phyloP scores from a whole-genome alignment of 2,329 filamentous ascomycete genomes.

The Stagonosporopsis rhizophila region DNA sequence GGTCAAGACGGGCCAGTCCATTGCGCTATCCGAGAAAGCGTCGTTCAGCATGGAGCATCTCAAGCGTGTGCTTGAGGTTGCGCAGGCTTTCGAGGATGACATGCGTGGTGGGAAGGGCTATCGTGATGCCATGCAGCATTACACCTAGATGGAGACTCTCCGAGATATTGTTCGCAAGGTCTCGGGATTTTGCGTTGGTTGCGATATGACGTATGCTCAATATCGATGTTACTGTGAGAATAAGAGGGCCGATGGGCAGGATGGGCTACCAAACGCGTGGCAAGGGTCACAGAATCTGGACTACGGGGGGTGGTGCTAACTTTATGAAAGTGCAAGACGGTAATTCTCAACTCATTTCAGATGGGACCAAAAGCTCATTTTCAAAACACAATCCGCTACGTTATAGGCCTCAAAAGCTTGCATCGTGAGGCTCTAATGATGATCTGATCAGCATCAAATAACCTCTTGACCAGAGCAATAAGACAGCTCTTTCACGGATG shows the following conservation, averaged over 20 bases:
- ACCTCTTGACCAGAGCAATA: too few species aligned
- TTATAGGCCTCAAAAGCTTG: background rate
- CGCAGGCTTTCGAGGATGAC: conserved; percentile 82
- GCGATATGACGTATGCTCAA: too few species aligned
- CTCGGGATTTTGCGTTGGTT: too few species aligned
- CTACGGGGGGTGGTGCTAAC: too few species aligned
- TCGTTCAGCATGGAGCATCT: conserved; percentile 80
- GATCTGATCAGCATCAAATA: too few species aligned
- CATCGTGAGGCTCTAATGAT: too few species aligned
- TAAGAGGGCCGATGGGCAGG: too few species aligned
- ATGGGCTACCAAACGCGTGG: too few species aligned
- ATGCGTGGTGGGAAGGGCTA: conserved; percentile 82
- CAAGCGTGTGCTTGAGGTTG: conserved; percentile 81
- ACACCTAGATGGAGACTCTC: conserved; percentile 57
- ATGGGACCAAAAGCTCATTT: background rate
- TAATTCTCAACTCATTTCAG: background rate
- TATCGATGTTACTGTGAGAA: too few species aligned
- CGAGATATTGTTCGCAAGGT: background rate
- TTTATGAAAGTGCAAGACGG: background rate
- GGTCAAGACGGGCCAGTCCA: conserved; percentile 80
- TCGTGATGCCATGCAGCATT: conserved; percentile 83
- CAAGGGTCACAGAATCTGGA: background rate
- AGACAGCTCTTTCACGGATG: too few species aligned
- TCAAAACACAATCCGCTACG: background rate
- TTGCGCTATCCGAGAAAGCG: conserved; percentile 77